These are phyloP conservation scores for Dioszegia crocea DNA, from an alignment of 768 basidiomycete genomes.

Conservation along the genomic window DNA sequence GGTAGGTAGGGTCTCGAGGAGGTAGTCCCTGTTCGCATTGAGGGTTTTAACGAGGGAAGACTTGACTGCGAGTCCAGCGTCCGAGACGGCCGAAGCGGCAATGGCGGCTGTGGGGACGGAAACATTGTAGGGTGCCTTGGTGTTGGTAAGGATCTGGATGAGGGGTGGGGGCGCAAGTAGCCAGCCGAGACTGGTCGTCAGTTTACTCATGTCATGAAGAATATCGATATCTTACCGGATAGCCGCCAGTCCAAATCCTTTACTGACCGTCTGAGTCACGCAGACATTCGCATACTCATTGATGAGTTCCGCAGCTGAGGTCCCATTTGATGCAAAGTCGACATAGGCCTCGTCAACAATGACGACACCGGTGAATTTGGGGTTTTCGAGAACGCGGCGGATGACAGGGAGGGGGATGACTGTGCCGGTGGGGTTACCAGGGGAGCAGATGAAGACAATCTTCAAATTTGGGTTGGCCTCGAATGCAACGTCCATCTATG, in stretches of 20 bases:
- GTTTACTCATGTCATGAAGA: background rate
- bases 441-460: slow-evolving; percentile 89
- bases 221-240: slow-evolving; percentile 65
- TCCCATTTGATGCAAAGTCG: slow-evolving; percentile 69
- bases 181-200: slow-evolving; percentile 66
- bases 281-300: slow-evolving; percentile 79
- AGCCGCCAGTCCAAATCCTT: slow-evolving; percentile 90
- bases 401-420: slow-evolving; percentile 69
- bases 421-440: slow-evolving; percentile 94
- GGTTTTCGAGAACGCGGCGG: slow-evolving; percentile 67
- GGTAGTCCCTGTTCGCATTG: slow-evolving; percentile 57
- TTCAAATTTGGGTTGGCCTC: slow-evolving; percentile 73
- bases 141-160: slow-evolving; percentile 84
- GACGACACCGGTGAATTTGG: slow-evolving; percentile 81
- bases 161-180: slow-evolving; percentile 84
- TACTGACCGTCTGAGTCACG: slow-evolving; percentile 95
- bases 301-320: slow-evolving; percentile 67
- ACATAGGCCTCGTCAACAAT: slow-evolving; percentile 97
- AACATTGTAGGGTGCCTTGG: slow-evolving; percentile 97
- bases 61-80: slow-evolving; percentile 63
- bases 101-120: slow-evolving; percentile 82
- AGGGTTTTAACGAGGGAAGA: slow-evolving; percentile 62
- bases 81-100: slow-evolving; percentile 71
- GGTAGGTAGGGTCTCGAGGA: slow-evolving; percentile 57
- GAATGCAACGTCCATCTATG: slow-evolving; percentile 53